Evolutionary conservation across 2,329 filamentous ascomycete species (phyloP).

Genomic region (Dactylonectria estremocensis): DNA sequence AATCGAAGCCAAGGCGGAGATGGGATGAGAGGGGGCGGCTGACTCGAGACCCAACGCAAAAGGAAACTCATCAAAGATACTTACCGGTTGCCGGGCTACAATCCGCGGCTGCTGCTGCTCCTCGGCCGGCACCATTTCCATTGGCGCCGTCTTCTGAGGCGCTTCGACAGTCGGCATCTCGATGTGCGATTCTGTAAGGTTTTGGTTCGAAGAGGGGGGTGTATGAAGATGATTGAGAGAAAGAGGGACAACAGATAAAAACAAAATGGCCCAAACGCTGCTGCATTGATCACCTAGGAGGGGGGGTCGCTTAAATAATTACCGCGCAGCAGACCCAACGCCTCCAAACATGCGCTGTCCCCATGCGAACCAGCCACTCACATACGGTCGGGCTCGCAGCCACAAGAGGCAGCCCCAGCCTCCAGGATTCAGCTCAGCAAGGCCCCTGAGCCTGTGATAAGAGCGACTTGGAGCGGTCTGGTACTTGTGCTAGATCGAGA

Average conservation of each 20-base stretch:
- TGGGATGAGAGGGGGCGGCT: not conserved
- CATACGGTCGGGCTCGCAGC: too few species aligned
- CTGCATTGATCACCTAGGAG: not conserved
- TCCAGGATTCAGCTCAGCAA: too few species aligned
- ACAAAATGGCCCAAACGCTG: not conserved
- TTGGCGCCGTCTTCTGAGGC: slow-evolving; percentile 37
- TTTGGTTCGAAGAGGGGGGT: not conserved
- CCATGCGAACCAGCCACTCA: slow-evolving; percentile 2
- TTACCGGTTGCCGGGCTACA: slow-evolving; percentile 36
- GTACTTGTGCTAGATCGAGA: too few species aligned
- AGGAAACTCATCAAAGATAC: not conserved
- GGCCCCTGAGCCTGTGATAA: too few species aligned
- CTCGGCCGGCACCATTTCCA: slow-evolving; percentile 30
- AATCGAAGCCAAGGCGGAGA: not conserved
- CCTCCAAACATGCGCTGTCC: not conserved
- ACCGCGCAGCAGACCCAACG: not conserved
- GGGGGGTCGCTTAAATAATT: slow-evolving; percentile 23
- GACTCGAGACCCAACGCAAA: not conserved
- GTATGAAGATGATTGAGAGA: not conserved
- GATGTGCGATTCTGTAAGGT: not conserved
- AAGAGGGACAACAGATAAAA: not conserved
- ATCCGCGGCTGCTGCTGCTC: slow-evolving; percentile 14
- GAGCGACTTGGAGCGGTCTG: too few species aligned
- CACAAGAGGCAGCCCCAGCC: too few species aligned
- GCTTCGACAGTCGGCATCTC: slow-evolving; percentile 29